These are phyloP conservation scores for Penicillium sp. DNA, from an alignment of 2,329 filamentous ascomycete genomes.

Conservation along the genomic window DNA sequence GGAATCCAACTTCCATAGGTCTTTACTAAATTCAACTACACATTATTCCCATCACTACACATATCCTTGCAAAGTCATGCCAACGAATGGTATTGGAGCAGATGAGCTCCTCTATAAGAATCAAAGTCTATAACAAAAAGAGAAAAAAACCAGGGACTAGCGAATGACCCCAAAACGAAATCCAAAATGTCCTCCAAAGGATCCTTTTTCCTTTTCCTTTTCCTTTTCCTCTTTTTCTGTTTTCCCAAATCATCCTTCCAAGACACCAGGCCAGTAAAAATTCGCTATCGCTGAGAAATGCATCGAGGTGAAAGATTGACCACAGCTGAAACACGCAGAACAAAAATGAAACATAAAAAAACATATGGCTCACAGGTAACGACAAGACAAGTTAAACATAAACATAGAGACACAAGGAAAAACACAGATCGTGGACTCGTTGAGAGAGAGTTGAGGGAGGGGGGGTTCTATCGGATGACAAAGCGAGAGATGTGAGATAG, in stretches of 20 bases:
- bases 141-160: constrained; percentile 10
- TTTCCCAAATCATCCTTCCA: constrained; percentile 20
- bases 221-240: constrained; percentile 16
- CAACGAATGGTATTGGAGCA: constrained; percentile 8
- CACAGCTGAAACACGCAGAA: constrained; percentile 15
- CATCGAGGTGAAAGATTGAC: constrained; percentile 19
- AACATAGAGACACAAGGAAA: constrained; percentile 9
- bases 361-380: constrained; percentile 19
- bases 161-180: constrained; percentile 15
- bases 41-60: neutral
- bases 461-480: neutral
- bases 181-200: constrained; percentile 16
- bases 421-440: constrained; percentile 16
- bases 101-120: constrained; percentile 6
- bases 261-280: constrained; percentile 22
- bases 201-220: constrained; percentile 14
- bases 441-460: constrained; percentile 2
- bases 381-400: constrained; percentile 24
- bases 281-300: constrained; percentile 29
- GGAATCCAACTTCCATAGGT: too few species aligned
- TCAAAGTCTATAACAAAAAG: constrained; percentile 15
- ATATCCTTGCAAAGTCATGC: neutral
- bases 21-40: too few species aligned
- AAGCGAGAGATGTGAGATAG: constrained; percentile 6
- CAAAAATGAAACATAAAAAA: constrained; percentile 6